Evolutionary conservation across 495 filamentous ascomycete genomes (phyloP).

Genomic region (Penicillium bialowiezense): DNA sequence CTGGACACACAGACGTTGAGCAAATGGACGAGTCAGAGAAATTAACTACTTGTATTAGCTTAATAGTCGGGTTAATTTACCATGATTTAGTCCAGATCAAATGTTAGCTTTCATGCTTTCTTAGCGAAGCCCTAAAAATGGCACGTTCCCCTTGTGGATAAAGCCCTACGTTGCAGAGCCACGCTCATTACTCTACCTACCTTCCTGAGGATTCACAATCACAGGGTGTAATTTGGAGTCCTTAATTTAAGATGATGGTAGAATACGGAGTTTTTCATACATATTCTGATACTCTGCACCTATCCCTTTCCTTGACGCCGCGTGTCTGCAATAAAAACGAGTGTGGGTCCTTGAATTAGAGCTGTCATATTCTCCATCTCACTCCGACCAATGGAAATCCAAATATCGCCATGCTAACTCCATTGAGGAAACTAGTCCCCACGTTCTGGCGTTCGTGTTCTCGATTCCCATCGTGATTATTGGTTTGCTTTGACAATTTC

Average conservation of each 20-base stretch:
- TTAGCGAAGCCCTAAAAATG: conserved; percentile 2
- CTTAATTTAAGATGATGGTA: too few relatives aligned
- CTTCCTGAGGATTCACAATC: too few relatives aligned
- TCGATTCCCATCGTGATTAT: neutral
- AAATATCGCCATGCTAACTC: neutral
- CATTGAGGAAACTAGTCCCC: conserved; percentile 21
- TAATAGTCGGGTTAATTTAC: neutral
- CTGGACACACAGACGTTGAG: conserved; percentile 22
- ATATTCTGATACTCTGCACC: neutral
- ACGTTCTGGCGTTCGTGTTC: conserved; percentile 16
- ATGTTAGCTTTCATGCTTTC: neutral
- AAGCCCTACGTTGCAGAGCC: conserved; percentile 1
- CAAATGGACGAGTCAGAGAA: conserved; percentile 17
- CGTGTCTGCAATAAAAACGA: neutral
- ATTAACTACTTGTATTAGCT: neutral
- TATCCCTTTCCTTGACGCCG: neutral
- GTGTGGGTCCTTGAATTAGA: conserved; percentile 23
- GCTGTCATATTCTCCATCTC: conserved; percentile 40
- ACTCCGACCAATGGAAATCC: conserved; percentile 13
- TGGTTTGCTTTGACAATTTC: neutral
- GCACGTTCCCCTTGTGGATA: conserved; percentile 7
- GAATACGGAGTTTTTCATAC: too few relatives aligned
- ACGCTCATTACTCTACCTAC: too few relatives aligned
- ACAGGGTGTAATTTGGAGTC: too few relatives aligned
- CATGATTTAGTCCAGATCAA: neutral